Percentiles rank a stretch among this genome's conserved stretches.
Evolutionary conservation across 805 yeast genomes (phyloP).

Genomic region (Lachancea waltii): DNA sequence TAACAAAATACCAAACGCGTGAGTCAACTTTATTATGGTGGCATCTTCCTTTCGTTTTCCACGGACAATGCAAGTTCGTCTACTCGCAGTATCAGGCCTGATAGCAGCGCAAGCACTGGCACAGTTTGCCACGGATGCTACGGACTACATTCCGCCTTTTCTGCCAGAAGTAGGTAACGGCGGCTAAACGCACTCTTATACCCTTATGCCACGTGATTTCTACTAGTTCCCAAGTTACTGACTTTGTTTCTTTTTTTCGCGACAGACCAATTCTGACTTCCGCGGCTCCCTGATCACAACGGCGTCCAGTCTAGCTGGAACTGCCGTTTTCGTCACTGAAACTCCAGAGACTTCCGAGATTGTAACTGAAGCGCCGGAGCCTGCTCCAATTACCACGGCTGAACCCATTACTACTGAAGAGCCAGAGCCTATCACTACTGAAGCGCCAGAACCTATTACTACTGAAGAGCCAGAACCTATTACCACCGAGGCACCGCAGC

Average conservation of each 20-base stretch:
- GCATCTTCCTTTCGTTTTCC: too few species aligned
- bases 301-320: slow-evolving; percentile 7
- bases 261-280: slow-evolving; percentile 11
- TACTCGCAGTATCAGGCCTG: slow-evolving; percentile 1
- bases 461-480: neutral
- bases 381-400: neutral
- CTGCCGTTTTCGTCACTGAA: slow-evolving; percentile 8
- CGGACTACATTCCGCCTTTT: slow-evolving; percentile 4
- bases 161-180: slow-evolving; percentile 3
- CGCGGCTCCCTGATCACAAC: slow-evolving; percentile 7
- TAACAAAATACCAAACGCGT: too few species aligned
- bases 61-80: neutral
- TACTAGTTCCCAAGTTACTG: too few species aligned
- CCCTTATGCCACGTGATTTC: too few species aligned
- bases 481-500: too few species aligned
- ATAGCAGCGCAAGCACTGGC: neutral
- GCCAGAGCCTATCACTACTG: too few species aligned
- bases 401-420: too few species aligned
- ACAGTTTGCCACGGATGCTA: slow-evolving; percentile 6
- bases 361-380: slow-evolving; percentile 3
- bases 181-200: too few species aligned
- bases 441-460: slow-evolving; percentile 1
- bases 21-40: too few species aligned
- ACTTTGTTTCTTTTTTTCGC: slow-evolving; percentile 1
- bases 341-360: too few species aligned